Evolutionary conservation across 2,329 filamentous ascomycete species (phyloP), one percentile per base, ranked within the genome.

Genomic region (Rhynchosporium graminicola): DNA sequence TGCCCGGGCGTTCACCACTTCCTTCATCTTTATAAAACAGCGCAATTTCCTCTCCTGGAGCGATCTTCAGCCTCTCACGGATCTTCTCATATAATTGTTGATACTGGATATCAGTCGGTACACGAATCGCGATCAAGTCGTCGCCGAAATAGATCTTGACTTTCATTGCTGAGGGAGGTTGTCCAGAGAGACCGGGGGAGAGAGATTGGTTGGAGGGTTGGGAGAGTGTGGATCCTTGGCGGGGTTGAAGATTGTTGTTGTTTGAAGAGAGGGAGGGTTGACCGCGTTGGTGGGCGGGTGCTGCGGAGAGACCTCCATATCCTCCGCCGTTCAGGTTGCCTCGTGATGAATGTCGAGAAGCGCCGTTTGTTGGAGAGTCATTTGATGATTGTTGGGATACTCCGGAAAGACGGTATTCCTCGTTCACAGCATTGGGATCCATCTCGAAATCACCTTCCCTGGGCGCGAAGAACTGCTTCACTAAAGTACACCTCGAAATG

Each of bases 131-230:
- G 68, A 97, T 94, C 61, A 96, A 86, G 69, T 97, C 94, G 64
- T 93, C 89, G 68, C 94, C 90, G 79, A 92, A 97, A 79, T 91
- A 95, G 59, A 97, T 89, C 78, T 98, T 98, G 74, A 98, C 90
- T 77, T 97, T 98, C 80, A 97, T 88, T 3, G 86, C 83, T 7
- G 82, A 78, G 51, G 69, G 43, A 58, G 67, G 68, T 55, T 67
- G 71, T n/a, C 70, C 68, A 64, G 77, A 78, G 57, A 81, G 74
- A 20, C 77, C 80, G 0, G 80, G 80, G 9, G 80, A 80, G 63
- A 87, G 76, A 5, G 83, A 88, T 43, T 82, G 83, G 56, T 84
- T 81, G 0, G 82, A 83, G 5, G 81, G 80, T 60, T 83, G 82
- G 2, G 80, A 81, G 2, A 72, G 61, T 33, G 75, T 65, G 68